Percentiles rank a stretch among this genome's conserved stretches.
These are phyloP conservation scores for Sporothrix euskadiensis DNA, from an alignment of 2,329 filamentous ascomycete species.

Conservation along the genomic window DNA sequence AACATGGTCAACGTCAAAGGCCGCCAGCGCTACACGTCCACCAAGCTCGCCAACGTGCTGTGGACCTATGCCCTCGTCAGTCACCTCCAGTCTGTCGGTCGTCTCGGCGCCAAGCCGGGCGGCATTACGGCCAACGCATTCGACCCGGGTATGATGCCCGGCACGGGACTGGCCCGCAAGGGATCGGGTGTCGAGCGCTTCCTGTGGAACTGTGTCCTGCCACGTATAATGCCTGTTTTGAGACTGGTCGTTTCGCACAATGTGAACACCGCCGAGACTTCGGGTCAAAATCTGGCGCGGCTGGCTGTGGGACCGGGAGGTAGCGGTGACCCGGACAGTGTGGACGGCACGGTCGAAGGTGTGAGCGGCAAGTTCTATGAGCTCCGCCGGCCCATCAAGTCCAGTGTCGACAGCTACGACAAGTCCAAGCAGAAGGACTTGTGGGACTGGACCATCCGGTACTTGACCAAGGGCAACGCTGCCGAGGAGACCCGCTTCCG, in stretches of 20 bases:
- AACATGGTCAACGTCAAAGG: conserved; percentile 18
- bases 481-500: conserved; percentile 19
- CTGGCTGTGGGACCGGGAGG: conserved; percentile 38
- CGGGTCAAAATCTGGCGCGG: conserved; percentile 45
- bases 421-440: conserved; percentile 51
- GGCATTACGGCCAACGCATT: conserved; percentile 23
- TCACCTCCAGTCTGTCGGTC: conserved; percentile 34
- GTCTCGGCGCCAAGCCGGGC: background rate
- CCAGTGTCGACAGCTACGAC: conserved; percentile 48
- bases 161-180: conserved; percentile 42
- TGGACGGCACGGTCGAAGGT: background rate
- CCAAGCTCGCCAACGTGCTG: conserved; percentile 35
- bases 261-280: conserved; percentile 44
- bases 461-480: conserved; percentile 38
- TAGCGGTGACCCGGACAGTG: background rate
- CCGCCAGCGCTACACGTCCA: conserved; percentile 29
- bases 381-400: conserved; percentile 42
- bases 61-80: conserved; percentile 49
- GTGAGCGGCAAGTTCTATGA: conserved; percentile 45
- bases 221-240: conserved; percentile 14
- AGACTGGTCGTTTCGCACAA: conserved; percentile 32
- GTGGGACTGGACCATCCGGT: conserved; percentile 50
- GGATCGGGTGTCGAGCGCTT: conserved; percentile 31
- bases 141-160: conserved; percentile 31
- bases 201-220: conserved; percentile 32